Base-by-base conservation (phyloP, 2,329 filamentous ascomycete species). In the Dothideomycetes sp. region DNA sequence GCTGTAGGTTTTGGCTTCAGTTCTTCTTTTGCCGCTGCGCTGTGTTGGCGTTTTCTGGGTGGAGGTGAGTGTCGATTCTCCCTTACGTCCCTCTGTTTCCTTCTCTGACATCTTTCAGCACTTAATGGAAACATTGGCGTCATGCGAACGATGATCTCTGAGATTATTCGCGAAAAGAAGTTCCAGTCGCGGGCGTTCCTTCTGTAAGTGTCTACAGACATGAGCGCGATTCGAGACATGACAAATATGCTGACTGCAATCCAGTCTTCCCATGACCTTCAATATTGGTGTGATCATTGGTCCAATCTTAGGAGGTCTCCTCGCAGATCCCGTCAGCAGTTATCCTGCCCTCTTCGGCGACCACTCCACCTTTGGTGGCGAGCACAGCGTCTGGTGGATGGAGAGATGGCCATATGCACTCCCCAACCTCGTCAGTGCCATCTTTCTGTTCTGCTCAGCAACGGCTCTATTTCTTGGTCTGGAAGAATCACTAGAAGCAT, bases 51-150 rank as follows among this genome's bases (percentile, higher is more conserved):
- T 4, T 70, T 68, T 9, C 53, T 83, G 27, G 81, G 80, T 1
- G 83, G 83, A 0, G 63, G 40, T 42, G 14, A 36, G 34, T 36
- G 4, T 27, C 9, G n/a, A 11, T 17, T 16, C 16, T 16, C 9
- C 14, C 14, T 8, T 29, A 8, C 12, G 7, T 29, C 8, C 8
- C 24, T 29, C 24, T 29, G 24, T 7, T 8, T 8, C 8, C 10
- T 33, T 33, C 11, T 24, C 24, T 36, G 16, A 40, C 17, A 12
- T 2, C 3, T 9, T 15, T 3, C 19, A 42, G 44, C 73, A 9
- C 57, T 84, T 36, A 85, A 85, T 54, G 81, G 80, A 2, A 86
- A 84, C 52, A 72, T 84, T 2, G 80, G 80, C 0, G 79, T 85
- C 3, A 80, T 85, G 77, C 65, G 80, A 44, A 84, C 79, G 0